These are phyloP conservation scores for Coemansia guatemalensis DNA, from an alignment of 192 early-diverging fungal genomes.

Conservation along the genomic window DNA sequence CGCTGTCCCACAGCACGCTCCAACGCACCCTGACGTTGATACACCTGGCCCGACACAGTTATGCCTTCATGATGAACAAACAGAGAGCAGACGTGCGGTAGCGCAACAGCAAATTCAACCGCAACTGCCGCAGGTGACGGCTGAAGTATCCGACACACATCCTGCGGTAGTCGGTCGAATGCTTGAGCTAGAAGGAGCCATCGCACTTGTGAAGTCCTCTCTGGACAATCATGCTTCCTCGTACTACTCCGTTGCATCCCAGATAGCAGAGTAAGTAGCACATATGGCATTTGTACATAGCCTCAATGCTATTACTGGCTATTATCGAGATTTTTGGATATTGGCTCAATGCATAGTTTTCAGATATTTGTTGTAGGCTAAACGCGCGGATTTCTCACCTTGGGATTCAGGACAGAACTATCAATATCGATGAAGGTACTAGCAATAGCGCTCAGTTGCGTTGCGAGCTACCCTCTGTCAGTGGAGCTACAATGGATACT, in stretches of 20 bases:
- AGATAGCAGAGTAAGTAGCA: constrained; percentile 49
- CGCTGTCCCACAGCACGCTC: too few species aligned
- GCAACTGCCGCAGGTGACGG: background rate
- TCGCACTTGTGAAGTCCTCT: constrained; percentile 44
- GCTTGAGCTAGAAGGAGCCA: constrained; percentile 37
- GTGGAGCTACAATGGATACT: too few species aligned
- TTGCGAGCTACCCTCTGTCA: background rate
- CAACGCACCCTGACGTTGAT: too few species aligned
- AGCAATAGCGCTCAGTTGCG: background rate
- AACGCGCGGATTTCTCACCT: constrained; percentile 41
- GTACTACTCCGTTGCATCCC: constrained; percentile 53
- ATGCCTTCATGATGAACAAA: too few species aligned
- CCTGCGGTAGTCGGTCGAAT: constrained; percentile 31
- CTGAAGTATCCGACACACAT: constrained; percentile 2
- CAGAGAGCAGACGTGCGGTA: too few species aligned
- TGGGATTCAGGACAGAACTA: constrained; percentile 11
- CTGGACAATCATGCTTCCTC: constrained; percentile 50
- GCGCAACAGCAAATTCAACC: background rate
- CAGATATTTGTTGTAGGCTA: constrained; percentile 18
- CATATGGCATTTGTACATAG: background rate
- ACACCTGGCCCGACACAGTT: too few species aligned
- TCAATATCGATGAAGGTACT: background rate
- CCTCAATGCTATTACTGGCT: too few species aligned
- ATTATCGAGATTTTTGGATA: too few species aligned
- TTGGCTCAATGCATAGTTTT: background rate